Conservation (phyloP, 129 eudicot genomes). For the Cynara cardunculus region DNA sequence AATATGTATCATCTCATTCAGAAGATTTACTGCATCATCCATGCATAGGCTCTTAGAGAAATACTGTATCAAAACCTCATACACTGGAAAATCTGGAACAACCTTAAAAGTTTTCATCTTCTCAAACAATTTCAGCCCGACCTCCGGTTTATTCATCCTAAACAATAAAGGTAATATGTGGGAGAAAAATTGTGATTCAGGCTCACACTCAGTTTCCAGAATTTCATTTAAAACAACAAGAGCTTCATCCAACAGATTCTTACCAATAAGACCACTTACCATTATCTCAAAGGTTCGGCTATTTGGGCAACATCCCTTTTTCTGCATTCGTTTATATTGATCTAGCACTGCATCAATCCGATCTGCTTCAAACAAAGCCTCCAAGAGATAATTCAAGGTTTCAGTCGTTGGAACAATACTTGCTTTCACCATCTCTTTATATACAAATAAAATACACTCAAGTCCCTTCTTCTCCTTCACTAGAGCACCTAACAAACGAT, state of each 20-base stretch:
- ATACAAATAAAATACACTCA: conserved; percentile 58
- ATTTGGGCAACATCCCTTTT: conserved; percentile 64
- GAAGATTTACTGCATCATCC: conserved; percentile 49
- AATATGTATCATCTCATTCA: conserved; percentile 45
- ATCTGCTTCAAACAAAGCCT: conserved; percentile 55
- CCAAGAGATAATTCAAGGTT: conserved; percentile 51
- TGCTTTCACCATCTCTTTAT: conserved; percentile 82
- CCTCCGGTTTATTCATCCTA: conserved; percentile 33
- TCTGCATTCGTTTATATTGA: conserved; percentile 61
- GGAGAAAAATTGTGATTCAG: conserved; percentile 41
- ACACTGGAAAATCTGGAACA: conserved; percentile 46
- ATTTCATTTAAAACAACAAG: conserved; percentile 49
- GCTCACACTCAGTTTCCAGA: conserved; percentile 42
- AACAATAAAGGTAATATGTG: conserved; percentile 49
- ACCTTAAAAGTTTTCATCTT: conserved; percentile 53
- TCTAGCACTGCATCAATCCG: conserved; percentile 53
- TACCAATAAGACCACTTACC: conserved; percentile 46
- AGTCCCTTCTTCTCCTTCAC: conserved; percentile 52
- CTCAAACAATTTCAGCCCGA: conserved; percentile 44
- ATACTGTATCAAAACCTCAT: conserved; percentile 43
- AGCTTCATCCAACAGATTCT: conserved; percentile 49
- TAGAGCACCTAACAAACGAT: conserved; percentile 55
- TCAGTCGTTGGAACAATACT: conserved; percentile 50
- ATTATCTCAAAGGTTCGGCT: conserved; percentile 59
- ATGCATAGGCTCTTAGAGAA: conserved; percentile 36